Conservation (phyloP, 139 green algal genomes). For the Chlamydomonas sp. region DNA sequence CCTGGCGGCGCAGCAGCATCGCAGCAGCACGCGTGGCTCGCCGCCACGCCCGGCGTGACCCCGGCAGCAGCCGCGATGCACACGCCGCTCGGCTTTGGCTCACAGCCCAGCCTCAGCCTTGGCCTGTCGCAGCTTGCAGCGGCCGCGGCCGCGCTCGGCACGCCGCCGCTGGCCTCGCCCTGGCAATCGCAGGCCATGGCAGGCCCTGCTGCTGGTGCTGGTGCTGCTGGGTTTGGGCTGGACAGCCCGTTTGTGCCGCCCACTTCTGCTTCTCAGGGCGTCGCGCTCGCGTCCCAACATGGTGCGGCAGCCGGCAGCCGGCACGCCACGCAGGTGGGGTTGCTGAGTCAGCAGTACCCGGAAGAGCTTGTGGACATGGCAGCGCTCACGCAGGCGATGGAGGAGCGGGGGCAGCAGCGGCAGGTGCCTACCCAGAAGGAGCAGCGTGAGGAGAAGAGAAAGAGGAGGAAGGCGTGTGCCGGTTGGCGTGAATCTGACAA, state of each 20-base stretch:
- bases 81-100: too few relatives aligned
- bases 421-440: too few relatives aligned
- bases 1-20: too few relatives aligned
- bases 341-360: background rate
- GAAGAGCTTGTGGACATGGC: conserved; percentile 5
- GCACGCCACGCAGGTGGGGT: background rate
- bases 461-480: too few relatives aligned
- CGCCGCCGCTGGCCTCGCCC: background rate
- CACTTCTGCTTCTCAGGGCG: too few relatives aligned
- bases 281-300: background rate
- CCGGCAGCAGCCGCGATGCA: too few relatives aligned
- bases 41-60: too few relatives aligned
- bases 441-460: too few relatives aligned
- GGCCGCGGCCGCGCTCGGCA: background rate
- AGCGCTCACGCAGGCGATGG: background rate
- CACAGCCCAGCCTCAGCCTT: background rate
- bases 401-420: background rate
- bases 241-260: conserved; percentile 2
- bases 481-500: too few relatives aligned
- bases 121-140: conserved; percentile 2
- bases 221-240: background rate
- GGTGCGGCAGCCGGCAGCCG: background rate
- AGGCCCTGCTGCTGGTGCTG: too few relatives aligned
- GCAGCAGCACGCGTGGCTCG: too few relatives aligned
- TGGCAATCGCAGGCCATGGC: too few relatives aligned